Conservation (phyloP, 352 stramenopile species). For the Lagenidium sp. region DNA sequence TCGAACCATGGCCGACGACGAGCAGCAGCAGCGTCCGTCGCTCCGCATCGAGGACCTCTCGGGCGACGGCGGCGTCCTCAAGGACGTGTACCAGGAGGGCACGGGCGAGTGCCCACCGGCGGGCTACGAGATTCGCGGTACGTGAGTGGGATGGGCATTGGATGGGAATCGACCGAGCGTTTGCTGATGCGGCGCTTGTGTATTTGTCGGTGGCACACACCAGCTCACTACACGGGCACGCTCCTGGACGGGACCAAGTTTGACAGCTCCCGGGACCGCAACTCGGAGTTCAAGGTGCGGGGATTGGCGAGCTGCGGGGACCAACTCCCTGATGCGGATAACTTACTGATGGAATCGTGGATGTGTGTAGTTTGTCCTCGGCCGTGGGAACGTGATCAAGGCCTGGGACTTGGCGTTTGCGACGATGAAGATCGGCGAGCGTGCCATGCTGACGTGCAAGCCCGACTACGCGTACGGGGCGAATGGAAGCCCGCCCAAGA, state of each 20-base stretch:
- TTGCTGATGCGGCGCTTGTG: neutral
- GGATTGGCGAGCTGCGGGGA: no score
- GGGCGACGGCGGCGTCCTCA: conserved; percentile 87
- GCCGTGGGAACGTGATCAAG: conserved; percentile 87
- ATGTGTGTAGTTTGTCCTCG: conserved; percentile 57
- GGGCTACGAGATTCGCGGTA: conserved; percentile 79
- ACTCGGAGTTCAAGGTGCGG: conserved; percentile 72
- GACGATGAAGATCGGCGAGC: conserved; percentile 95
- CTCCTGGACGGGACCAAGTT: conserved; percentile 93
- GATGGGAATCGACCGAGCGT: no score
- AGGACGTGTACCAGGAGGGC: conserved; percentile 88
- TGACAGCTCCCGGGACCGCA: conserved; percentile 88
- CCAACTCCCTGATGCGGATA: no score
- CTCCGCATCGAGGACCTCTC: conserved; percentile 49
- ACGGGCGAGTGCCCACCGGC: conserved; percentile 67
- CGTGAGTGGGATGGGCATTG: no score
- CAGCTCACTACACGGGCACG: conserved; percentile 94
- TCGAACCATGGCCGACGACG: no score
- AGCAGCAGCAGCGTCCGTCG: neutral
- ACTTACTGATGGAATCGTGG: conserved; percentile 1
- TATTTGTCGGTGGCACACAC: neutral
- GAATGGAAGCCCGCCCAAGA: conserved; percentile 88
- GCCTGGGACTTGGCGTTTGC: conserved; percentile 84
- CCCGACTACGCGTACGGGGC: conserved; percentile 93
- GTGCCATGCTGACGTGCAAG: conserved; percentile 88